Conservation (phyloP, 2,329 filamentous ascomycete species). For the Penicillium sp. region DNA sequence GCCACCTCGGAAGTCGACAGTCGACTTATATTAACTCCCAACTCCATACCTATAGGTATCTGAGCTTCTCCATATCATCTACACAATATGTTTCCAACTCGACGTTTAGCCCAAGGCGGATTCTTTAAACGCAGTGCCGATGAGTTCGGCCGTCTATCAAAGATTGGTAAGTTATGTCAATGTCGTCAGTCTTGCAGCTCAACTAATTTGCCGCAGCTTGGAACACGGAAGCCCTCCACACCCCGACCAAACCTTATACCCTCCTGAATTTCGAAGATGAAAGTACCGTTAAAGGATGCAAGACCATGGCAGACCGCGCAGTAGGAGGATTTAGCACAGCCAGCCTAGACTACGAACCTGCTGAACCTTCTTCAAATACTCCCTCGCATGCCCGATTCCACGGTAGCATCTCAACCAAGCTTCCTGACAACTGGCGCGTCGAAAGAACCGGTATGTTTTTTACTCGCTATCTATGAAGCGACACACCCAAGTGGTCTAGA, state of each 20-base stretch:
- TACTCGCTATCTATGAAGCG: not conserved
- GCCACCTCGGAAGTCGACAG: constrained; percentile 20
- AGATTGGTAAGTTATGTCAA: constrained; percentile 45
- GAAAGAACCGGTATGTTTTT: constrained; percentile 38
- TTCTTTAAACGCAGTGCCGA: constrained; percentile 59
- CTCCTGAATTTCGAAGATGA: constrained; percentile 44
- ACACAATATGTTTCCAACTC: constrained; percentile 39
- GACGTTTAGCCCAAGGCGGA: constrained; percentile 43
- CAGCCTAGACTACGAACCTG: constrained; percentile 64
- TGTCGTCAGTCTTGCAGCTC: constrained; percentile 1
- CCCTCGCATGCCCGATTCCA: constrained; percentile 76
- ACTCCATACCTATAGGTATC: not conserved
- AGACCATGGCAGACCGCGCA: constrained; percentile 81
- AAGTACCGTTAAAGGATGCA: constrained; percentile 43
- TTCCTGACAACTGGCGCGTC: constrained; percentile 62
- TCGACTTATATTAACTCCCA: not conserved
- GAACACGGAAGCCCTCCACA: constrained; percentile 39
- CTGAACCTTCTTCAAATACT: constrained; percentile 39
- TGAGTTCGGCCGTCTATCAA: constrained; percentile 57
- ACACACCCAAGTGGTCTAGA: not conserved
- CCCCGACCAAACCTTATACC: constrained; percentile 39
- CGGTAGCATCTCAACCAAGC: constrained; percentile 79
- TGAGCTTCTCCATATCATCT: not conserved
- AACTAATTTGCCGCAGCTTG: constrained; percentile 31
- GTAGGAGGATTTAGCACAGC: constrained; percentile 82